phyloP scores from a whole-genome alignment of 164 flowering plant species.

The Annona squamosa region DNA sequence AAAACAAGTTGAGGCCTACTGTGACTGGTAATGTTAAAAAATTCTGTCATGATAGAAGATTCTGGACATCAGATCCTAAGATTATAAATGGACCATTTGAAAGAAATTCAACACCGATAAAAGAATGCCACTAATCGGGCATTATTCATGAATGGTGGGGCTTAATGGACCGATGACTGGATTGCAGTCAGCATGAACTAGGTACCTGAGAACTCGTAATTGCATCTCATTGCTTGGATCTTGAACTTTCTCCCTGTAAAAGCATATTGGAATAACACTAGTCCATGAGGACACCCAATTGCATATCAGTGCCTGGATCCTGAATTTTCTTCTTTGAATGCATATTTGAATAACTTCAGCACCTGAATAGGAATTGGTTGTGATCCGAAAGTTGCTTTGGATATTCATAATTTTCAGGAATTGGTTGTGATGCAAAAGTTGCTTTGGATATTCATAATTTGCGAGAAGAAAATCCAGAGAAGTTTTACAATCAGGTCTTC shows the following conservation, averaged over 20 bases:
- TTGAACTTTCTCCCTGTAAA: not conserved
- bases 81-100: not conserved
- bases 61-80: not conserved
- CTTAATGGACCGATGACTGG: not conserved
- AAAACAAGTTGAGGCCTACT: not conserved
- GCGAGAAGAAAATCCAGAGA: conserved; percentile 97
- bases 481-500: conserved; percentile 89
- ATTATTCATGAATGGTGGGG: not conserved
- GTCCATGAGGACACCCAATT: not conserved
- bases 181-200: not conserved
- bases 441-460: conserved; percentile 92
- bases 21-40: not conserved
- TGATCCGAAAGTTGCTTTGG: not conserved
- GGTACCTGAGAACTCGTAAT: not conserved
- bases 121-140: not conserved
- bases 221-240: not conserved
- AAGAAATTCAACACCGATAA: not conserved
- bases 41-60: not conserved
- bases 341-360: no score
- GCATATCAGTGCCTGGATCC: no score
- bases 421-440: conserved; percentile 98
- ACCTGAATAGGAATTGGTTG: no score
- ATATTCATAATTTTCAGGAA: conserved; percentile 17
- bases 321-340: no score
- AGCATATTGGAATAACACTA: not conserved